Base-by-base conservation (phyloP, 345 rosid genomes). In the Hibiscus syriacus region DNA sequence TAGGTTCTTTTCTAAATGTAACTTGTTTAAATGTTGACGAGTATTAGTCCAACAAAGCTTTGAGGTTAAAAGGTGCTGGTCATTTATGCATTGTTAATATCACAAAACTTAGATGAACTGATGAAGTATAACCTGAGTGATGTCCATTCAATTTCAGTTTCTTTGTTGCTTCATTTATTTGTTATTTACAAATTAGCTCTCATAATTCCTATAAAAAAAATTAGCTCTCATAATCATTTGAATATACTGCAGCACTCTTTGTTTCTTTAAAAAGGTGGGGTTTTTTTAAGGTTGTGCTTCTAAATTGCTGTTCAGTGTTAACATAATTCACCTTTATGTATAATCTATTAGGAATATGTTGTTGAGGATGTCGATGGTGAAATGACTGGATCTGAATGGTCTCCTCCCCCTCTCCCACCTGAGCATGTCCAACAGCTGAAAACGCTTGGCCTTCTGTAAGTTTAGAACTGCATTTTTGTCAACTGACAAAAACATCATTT, bases 351-450 rank as follows among this genome's bases (percentile, higher is more conserved):
- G 98, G 98, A 95, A 73, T 95, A 95, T 72, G 98, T 95, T 49
- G 99, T 95, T 9, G 98, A 95, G 82, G 99, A 95, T 80, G 97
- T 90, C 43, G 99, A 95, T 69, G 97, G 88, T 0, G 98, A 95
- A 71, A 83, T 81, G 80, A 85, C 69, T 3, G 97, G 88, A 63
- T 85, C 93, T 5, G 96, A 95, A 39, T 95, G 99, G 98, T 76
- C 87, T 59, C 90, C 99, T 13, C 94, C 92, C 3, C 83, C 85
- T 77, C 87, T 95, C 55, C 96, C 99, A 4, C 65, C 86, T 0
- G 98, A 95, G 76, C 98, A 95, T 66, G 39, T 95, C 65, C 99
- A 85, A 74, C 99, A 92, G 79, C 92, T 92, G 82, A 95, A 95
- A 78, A 73, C 82, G 4, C 92, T 95, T 41, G 98, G 97, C 53